A percentile compares a stretch with the other conserved stretches of the same genome.
Conservation (phyloP, 2,329 filamentous ascomycete species). For the Botrytis fragariae region DNA sequence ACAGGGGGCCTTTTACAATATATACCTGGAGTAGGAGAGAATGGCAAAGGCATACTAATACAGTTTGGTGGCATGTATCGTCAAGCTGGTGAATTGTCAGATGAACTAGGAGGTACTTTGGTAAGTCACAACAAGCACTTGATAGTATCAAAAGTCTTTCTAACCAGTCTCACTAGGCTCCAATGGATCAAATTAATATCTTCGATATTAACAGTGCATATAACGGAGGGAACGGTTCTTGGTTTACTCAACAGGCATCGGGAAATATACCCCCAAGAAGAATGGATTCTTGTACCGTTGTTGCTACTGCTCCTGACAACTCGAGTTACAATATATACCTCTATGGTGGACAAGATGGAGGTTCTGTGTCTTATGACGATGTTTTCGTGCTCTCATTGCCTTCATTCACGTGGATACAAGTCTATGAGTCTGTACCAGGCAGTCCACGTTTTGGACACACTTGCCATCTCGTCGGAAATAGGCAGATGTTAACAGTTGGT, state of each 20-base stretch:
- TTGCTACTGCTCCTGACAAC: constrained; percentile 44
- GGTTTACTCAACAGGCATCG: constrained; percentile 45
- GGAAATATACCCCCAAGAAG: constrained; percentile 44
- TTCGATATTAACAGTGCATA: constrained; percentile 43
- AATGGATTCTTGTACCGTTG: constrained; percentile 45
- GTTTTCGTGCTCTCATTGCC: constrained; percentile 47
- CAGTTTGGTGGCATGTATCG: constrained; percentile 40
- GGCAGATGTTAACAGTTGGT: constrained; percentile 45
- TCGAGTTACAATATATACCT: constrained; percentile 49
- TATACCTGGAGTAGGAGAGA: constrained; percentile 39
- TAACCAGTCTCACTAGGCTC: constrained; percentile 7
- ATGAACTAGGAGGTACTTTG: constrained; percentile 13
- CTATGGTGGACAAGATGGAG: constrained; percentile 47
- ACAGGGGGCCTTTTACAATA: constrained; percentile 42
- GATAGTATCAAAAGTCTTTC: neutral
- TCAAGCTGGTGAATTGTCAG: neutral
- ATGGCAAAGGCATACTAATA: constrained; percentile 42
- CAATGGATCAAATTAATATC: constrained; percentile 41
- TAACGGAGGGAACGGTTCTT: constrained; percentile 34
- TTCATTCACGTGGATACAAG: constrained; percentile 44
- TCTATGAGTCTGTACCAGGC: constrained; percentile 37
- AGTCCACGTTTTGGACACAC: constrained; percentile 42
- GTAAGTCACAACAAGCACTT: neutral
- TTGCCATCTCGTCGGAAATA: constrained; percentile 41
- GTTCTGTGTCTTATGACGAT: constrained; percentile 42